phyloP scores from a whole-genome alignment of 1,139 yeast genomes.

The Yamadazyma taylorii region DNA sequence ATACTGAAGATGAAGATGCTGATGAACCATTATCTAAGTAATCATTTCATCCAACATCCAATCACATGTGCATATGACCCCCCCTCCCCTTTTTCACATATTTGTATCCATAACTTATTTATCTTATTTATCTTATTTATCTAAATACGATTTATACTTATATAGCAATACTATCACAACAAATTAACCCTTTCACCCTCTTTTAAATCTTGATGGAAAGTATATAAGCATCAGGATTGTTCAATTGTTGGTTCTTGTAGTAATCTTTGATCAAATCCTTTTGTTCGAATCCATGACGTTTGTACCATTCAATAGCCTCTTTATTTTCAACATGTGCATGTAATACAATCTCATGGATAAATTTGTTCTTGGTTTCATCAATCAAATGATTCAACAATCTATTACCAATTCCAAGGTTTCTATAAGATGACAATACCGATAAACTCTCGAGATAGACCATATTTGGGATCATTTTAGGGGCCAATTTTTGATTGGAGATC shows the following conservation, averaged over 20 bases:
- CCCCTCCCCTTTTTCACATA: too few relatives aligned
- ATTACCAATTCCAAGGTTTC: slow-evolving; percentile 62
- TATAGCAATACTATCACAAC: background rate
- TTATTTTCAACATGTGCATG: slow-evolving; percentile 57
- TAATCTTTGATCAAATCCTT: slow-evolving; percentile 44
- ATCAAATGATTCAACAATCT: slow-evolving; percentile 55
- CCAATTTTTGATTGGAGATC: slow-evolving; percentile 21
- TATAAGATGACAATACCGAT: slow-evolving; percentile 63
- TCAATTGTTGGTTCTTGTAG: slow-evolving; percentile 50
- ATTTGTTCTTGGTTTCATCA: slow-evolving; percentile 50
- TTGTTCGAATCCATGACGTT: slow-evolving; percentile 49
- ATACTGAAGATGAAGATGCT: slow-evolving; percentile 54
- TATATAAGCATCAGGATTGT: slow-evolving; percentile 46
- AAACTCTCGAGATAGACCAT: slow-evolving; percentile 65
- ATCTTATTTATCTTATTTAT: background rate
- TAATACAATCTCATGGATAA: slow-evolving; percentile 56
- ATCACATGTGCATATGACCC: too few relatives aligned
- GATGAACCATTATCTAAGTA: background rate
- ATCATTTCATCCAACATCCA: too few relatives aligned
- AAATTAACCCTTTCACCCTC: background rate
- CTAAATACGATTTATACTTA: background rate
- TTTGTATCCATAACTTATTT: background rate
- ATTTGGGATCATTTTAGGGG: slow-evolving; percentile 41
- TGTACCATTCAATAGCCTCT: slow-evolving; percentile 56
- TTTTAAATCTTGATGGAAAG: slow-evolving; percentile 32